A percentile compares a stretch with the other conserved stretches of the same genome.
Evolutionary conservation across 306 rosid genomes (phyloP).

Genomic region (Glycine soja): DNA sequence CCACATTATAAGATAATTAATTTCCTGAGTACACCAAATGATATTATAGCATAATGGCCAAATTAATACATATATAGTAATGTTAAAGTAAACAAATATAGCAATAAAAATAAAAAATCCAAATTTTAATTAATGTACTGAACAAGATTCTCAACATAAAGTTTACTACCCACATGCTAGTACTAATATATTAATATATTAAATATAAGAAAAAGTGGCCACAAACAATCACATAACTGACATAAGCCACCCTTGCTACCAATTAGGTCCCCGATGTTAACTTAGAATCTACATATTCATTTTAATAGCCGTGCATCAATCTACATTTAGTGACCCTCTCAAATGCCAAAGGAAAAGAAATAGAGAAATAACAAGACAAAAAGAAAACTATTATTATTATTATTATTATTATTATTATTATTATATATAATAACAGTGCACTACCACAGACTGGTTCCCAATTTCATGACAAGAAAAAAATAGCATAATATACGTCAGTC

Average conservation of each 20-base stretch:
- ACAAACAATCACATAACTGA: constrained; percentile 13
- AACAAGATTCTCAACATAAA: background rate
- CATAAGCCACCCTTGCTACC: background rate
- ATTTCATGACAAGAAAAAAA: too few relatives aligned
- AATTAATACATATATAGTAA: constrained; percentile 38
- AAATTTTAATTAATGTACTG: background rate
- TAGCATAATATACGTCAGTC: too few relatives aligned
- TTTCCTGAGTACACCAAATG: constrained; percentile 30
- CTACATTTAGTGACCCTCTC: constrained; percentile 27
- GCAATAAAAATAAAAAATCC: constrained; percentile 40
- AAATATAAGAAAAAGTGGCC: constrained; percentile 8
- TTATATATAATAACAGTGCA: constrained; percentile 5
- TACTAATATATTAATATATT: background rate
- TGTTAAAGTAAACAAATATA: constrained; percentile 6
- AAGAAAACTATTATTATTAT: background rate
- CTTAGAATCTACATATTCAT: constrained; percentile 20
- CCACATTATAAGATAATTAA: constrained; percentile 44
- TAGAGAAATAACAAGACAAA: constrained; percentile 10
- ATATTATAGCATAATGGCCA: constrained; percentile 38
- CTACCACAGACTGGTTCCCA: constrained; percentile 21
- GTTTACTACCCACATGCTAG: constrained; percentile 4
- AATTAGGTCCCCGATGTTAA: constrained; percentile 34
- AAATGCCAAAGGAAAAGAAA: constrained; percentile 23
- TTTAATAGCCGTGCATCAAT: constrained; percentile 12
- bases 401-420: too few relatives aligned